Conservation (phyloP, 148 eudicot genomes). For the Cornus kousa region DNA sequence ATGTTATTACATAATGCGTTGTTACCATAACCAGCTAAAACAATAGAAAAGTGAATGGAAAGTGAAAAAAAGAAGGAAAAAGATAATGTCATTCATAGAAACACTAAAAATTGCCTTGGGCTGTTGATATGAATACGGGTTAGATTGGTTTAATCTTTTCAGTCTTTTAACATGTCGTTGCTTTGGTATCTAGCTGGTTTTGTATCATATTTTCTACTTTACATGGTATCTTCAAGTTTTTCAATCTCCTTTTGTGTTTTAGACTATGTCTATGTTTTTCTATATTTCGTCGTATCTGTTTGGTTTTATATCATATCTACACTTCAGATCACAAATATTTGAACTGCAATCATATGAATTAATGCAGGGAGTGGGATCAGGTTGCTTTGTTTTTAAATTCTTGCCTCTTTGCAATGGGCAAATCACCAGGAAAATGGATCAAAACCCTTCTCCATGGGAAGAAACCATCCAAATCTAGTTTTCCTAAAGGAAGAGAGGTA, state of each 20-base stretch:
- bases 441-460: conserved; percentile 28
- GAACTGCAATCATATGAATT: background rate
- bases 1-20: too few species aligned
- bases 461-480: conserved; percentile 43
- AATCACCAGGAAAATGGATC: conserved; percentile 26
- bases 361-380: background rate
- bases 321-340: background rate
- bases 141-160: too few species aligned
- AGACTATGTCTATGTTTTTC: background rate
- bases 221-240: background rate
- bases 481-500: conserved; percentile 44
- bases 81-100: too few species aligned
- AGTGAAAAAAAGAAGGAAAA: too few species aligned
- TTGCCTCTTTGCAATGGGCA: conserved; percentile 8
- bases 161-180: too few species aligned
- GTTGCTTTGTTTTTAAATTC: background rate
- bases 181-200: background rate
- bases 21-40: too few species aligned
- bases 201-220: background rate
- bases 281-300: background rate
- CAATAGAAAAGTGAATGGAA: too few species aligned
- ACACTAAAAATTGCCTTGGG: too few species aligned
- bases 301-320: background rate
- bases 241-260: background rate
- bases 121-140: too few species aligned